These are phyloP conservation scores for Neocucurbitaria cava DNA, from an alignment of 2,329 filamentous ascomycete species.

Conservation along the genomic window DNA sequence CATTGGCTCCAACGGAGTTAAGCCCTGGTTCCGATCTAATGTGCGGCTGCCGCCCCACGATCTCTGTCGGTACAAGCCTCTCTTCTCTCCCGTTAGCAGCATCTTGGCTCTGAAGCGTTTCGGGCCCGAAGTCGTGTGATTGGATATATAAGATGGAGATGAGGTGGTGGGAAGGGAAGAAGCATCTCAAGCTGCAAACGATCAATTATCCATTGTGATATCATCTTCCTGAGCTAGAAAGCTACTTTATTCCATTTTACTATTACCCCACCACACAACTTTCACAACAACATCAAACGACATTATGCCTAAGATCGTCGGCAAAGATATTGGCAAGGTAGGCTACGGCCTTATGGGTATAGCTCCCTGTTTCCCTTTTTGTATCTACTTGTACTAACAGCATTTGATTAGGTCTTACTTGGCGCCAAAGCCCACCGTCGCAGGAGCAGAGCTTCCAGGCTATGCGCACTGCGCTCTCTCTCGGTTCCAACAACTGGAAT, in stretches of 20 bases:
- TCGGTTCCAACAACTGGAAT: conserved; percentile 59
- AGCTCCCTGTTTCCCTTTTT: not conserved
- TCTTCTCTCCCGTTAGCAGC: too few species aligned
- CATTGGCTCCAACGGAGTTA: too few species aligned
- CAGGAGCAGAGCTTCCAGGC: conserved; percentile 51
- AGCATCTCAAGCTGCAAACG: not conserved
- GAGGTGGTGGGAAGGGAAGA: not conserved
- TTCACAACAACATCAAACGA: conserved; percentile 5
- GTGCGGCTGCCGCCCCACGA: too few species aligned
- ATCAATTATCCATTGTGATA: not conserved
- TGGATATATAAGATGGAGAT: not conserved
- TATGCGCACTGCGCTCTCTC: conserved; percentile 53
- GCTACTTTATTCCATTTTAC: not conserved
- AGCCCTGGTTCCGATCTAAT: too few species aligned
- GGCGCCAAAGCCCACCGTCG: conserved; percentile 49
- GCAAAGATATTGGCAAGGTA: conserved; percentile 49
- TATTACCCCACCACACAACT: not conserved
- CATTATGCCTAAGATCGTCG: conserved; percentile 43
- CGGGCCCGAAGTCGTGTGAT: too few species aligned
- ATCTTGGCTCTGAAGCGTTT: too few species aligned
- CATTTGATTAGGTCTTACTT: conserved; percentile 52
- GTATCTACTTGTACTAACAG: not conserved
- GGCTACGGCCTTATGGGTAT: conserved; percentile 59
- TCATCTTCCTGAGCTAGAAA: too few species aligned
- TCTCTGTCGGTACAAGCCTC: too few species aligned